Evolutionary conservation across 257 asterid genomes (phyloP), one percentile per base, ranked within the genome.

Genomic region (Coffea eugenioides): DNA sequence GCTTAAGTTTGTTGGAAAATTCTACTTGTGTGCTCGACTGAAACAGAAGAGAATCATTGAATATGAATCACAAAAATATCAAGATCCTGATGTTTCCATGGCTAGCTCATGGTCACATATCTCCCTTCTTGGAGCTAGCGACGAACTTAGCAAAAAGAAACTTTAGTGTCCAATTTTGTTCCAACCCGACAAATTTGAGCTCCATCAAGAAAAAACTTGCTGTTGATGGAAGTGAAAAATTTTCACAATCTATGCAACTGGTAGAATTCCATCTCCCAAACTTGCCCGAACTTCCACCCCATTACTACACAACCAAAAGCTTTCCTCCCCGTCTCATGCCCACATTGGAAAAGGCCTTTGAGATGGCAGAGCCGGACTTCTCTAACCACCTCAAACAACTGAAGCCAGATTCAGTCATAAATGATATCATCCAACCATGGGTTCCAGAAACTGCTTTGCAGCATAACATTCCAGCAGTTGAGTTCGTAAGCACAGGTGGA

Each of bases 251-350:
- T 8, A 80, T 90, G 27, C 76, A 41, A 6, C 77, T 85, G 1
- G 86, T 88, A 0, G 86, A 85, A 70, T 69, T 90, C 64, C 85
- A 79, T 73, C 87, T 90, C 11, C 87, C 89, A 0, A 16, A 79
- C 14, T 41, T 67, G 4, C 83, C 82, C 2, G 77, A 82, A 5
- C 91, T 90, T 59, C 88, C 85, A 3, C 74, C 89, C 25, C 46
- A 74, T 73, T 74, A 39, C 78, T 92, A 90, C 84, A 88, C 93
- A 76, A 88, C 93, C 69, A 90, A 90, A 73, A 91, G 88, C 85
- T 90, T 90, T 41, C 91, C 91, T 3, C 87, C 88, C 21, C 70
- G 76, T 48, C 87, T 88, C 52, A 86, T 87, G 85, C 84, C 86
- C 21, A 77, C 57, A 4, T 91, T 90, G 36, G 81, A 86, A 66